Conservation (phyloP, 768 basidiomycete species). For the Mycena galericulata region DNA sequence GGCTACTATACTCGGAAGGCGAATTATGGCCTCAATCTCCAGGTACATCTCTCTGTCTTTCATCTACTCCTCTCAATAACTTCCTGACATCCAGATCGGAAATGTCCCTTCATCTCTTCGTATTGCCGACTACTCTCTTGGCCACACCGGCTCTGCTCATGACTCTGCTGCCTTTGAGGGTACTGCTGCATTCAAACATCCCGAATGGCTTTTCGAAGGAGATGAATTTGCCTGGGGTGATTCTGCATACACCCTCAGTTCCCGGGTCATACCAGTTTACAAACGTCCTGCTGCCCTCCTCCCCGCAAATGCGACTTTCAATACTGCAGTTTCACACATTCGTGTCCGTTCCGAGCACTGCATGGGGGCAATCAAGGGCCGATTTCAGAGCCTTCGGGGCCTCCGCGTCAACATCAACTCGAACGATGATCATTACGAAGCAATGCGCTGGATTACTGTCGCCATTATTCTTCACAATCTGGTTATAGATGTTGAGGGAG, state of each 20-base stretch:
- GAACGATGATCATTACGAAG: slow-evolving; percentile 41
- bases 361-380: slow-evolving; percentile 50
- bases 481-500: slow-evolving; percentile 48
- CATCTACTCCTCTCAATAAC: neutral
- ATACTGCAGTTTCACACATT: slow-evolving; percentile 41
- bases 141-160: slow-evolving; percentile 49
- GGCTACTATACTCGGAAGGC: slow-evolving; percentile 49
- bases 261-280: slow-evolving; percentile 45
- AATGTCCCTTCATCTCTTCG: slow-evolving; percentile 46
- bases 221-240: slow-evolving; percentile 43
- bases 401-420: slow-evolving; percentile 46
- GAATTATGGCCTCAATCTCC: slow-evolving; percentile 52
- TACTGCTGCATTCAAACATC: slow-evolving; percentile 42
- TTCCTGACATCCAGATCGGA: slow-evolving; percentile 44
- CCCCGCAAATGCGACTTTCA: slow-evolving; percentile 44
- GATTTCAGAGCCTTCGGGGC: slow-evolving; percentile 48
- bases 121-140: slow-evolving; percentile 48
- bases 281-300: slow-evolving; percentile 43
- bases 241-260: slow-evolving; percentile 42
- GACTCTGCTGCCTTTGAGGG: slow-evolving; percentile 49
- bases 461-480: slow-evolving; percentile 51
- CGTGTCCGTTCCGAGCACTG: slow-evolving; percentile 51
- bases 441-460: slow-evolving; percentile 45
- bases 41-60: slow-evolving; percentile 36
- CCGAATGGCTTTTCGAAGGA: slow-evolving; percentile 41